phyloP scores from a whole-genome alignment of 2,329 filamentous ascomycete species.

The Furcasterigmium furcatum region DNA sequence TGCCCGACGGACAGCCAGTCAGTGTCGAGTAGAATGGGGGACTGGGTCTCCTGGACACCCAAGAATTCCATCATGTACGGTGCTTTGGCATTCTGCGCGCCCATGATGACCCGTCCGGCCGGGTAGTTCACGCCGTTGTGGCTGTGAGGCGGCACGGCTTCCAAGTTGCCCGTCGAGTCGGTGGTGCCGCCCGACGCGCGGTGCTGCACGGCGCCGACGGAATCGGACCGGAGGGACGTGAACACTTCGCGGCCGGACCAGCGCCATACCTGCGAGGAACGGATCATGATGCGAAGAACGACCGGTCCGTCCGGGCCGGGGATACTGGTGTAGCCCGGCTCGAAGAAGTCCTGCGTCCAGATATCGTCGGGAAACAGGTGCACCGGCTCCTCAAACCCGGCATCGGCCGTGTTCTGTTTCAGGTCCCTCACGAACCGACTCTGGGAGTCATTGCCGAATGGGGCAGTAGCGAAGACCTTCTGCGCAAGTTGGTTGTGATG shows the following conservation, averaged over 20 bases:
- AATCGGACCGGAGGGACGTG: constrained; percentile 20
- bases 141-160: constrained; percentile 29
- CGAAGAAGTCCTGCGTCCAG: constrained; percentile 36
- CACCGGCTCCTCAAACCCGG: constrained; percentile 14
- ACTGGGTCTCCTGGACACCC: constrained; percentile 26
- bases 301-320: constrained; percentile 28
- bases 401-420: no score
- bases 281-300: constrained; percentile 26
- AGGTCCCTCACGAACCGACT: no score
- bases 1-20: constrained; percentile 25
- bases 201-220: constrained; percentile 25
- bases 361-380: constrained; percentile 23
- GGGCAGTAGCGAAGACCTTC: no score
- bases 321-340: constrained; percentile 33
- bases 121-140: constrained; percentile 2
- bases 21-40: constrained; percentile 26
- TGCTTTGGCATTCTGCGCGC: no score
- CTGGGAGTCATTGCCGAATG: no score
- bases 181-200: constrained; percentile 16
- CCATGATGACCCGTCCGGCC: background rate
- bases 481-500: no score
- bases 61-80: constrained; percentile 23
- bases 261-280: constrained; percentile 21
- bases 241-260: constrained; percentile 26
- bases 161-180: constrained; percentile 27